Percentiles rank a stretch among this genome's conserved stretches.
Conservation (phyloP, 257 asterid genomes). For the Thymus quinquecostatus region DNA sequence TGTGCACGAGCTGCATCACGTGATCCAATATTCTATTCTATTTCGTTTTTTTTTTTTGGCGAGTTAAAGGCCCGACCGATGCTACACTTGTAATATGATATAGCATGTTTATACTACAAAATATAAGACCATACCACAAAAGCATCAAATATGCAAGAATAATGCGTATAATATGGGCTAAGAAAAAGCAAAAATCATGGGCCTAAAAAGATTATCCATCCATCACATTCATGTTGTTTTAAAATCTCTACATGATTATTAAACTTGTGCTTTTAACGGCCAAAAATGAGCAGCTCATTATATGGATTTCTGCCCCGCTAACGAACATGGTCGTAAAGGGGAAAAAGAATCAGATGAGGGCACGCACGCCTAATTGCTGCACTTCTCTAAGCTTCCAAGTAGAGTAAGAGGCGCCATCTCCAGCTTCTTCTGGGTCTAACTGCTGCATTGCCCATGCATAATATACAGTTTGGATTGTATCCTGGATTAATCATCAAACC, state of each 20-base stretch:
- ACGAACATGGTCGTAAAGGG: constrained; percentile 13
- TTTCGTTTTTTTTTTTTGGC: too few species aligned
- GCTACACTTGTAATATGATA: too few species aligned
- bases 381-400: constrained; percentile 95
- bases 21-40: not conserved
- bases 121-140: not conserved
- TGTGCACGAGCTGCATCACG: not conserved
- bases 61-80: too few species aligned
- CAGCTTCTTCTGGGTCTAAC: constrained; percentile 76
- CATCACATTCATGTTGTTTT: not conserved
- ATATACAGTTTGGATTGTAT: constrained; percentile 85
- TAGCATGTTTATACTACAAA: too few species aligned
- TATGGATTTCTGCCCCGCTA: not conserved
- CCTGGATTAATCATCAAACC: constrained; percentile 47
- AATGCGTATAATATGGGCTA: not conserved
- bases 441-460: constrained; percentile 99
- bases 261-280: not conserved
- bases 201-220: constrained; percentile 13
- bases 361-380: constrained; percentile 86
- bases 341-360: constrained; percentile 60
- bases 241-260: constrained; percentile 25
- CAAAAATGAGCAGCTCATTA: not conserved
- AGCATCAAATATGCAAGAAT: not conserved
- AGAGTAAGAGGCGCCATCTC: constrained; percentile 67
- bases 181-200: not conserved